Conservation (phyloP, 441 rosid species). For the Macaranga tanarius region DNA sequence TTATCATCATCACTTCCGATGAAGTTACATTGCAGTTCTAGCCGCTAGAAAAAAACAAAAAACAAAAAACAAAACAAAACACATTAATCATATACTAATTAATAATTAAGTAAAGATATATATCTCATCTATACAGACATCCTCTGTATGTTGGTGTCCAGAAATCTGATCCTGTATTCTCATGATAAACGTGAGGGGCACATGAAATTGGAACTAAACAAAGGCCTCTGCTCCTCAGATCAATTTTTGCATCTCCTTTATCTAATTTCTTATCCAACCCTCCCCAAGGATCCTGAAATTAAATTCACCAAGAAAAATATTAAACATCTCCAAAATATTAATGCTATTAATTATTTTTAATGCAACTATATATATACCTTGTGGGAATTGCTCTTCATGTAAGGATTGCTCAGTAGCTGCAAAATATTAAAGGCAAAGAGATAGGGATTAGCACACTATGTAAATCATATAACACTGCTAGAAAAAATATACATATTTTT, state of each 20-base stretch:
- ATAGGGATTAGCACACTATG: neutral
- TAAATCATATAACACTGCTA: no score
- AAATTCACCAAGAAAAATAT: no score
- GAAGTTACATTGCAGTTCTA: no score
- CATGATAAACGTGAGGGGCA: constrained; percentile 59
- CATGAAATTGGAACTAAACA: constrained; percentile 75
- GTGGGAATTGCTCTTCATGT: constrained; percentile 58
- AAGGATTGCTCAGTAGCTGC: constrained; percentile 79
- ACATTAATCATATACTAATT: neutral
- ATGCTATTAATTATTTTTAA: no score
- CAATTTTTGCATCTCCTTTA: constrained; percentile 45
- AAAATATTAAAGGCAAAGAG: neutral
- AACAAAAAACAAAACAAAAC: neutral
- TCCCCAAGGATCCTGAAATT: constrained; percentile 66
- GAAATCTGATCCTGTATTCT: constrained; percentile 67
- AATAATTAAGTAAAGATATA: no score
- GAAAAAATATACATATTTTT: no score
- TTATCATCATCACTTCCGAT: no score
- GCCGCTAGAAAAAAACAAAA: neutral
- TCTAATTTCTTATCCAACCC: constrained; percentile 56
- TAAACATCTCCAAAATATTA: neutral
- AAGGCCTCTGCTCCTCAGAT: constrained; percentile 71
- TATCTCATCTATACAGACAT: constrained; percentile 54
- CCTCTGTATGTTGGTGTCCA: constrained; percentile 85
- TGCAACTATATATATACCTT: constrained; percentile 32